Conservation (phyloP, 108 stramenopile species). For the Skeletonema costatum region DNA sequence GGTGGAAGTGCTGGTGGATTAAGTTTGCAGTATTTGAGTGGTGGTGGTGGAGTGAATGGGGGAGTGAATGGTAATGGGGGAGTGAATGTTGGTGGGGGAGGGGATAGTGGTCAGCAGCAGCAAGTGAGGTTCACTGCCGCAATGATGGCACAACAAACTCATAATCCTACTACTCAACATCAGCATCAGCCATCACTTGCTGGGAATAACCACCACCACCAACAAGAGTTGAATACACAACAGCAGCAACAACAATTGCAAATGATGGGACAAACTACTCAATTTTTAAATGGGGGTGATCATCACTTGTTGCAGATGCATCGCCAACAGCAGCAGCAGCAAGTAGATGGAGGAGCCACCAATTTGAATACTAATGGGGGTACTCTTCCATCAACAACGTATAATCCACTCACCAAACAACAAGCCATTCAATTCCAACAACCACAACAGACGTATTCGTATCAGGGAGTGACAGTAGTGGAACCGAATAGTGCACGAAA, state of each 20-base stretch:
- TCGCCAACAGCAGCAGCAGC: not conserved
- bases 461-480: slow-evolving; percentile 65
- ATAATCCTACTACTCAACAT: too few relatives aligned
- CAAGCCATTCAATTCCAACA: not conserved
- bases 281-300: not conserved
- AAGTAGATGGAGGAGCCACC: not conserved
- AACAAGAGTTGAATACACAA: not conserved
- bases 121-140: slow-evolving; percentile 8
- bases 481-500: slow-evolving; percentile 56
- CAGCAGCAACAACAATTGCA: not conserved
- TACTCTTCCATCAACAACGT: not conserved
- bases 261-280: not conserved
- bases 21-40: not conserved
- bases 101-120: not conserved
- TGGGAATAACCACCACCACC: not conserved
- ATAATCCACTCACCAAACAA: not conserved
- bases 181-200: too few relatives aligned
- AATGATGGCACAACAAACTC: slow-evolving; percentile 15
- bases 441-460: not conserved
- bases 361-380: not conserved
- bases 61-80: not conserved
- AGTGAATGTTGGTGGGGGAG: not conserved
- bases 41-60: not conserved
- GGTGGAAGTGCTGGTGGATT: too few relatives aligned
- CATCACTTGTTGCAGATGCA: not conserved